A percentile compares a stretch with the other conserved stretches of the same genome.
These are phyloP conservation scores for Potentilla sterilis DNA, from an alignment of 306 rosid genomes.

Conservation along the genomic window DNA sequence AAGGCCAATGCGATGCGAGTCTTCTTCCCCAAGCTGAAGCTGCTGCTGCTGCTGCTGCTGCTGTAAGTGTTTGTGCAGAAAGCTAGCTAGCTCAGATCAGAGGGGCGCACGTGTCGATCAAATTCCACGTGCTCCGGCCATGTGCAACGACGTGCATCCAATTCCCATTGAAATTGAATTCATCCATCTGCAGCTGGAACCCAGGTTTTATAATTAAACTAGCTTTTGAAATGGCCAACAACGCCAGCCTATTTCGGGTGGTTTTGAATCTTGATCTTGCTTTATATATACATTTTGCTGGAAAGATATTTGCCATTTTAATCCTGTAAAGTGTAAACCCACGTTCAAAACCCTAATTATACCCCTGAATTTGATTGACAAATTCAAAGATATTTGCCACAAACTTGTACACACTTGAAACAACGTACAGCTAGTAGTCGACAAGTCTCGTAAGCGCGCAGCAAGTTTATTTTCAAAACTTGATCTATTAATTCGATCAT, in stretches of 20 bases:
- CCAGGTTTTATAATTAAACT: background rate
- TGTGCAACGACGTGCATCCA: slow-evolving; percentile 6
- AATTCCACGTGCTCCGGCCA: slow-evolving; percentile 6
- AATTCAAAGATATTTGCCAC: background rate
- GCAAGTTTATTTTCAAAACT: background rate
- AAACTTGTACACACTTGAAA: background rate
- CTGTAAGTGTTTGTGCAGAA: background rate
- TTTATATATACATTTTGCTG: background rate
- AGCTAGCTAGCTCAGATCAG: background rate
- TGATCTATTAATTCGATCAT: background rate
- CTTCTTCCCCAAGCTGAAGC: slow-evolving; percentile 6
- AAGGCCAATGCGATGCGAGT: slow-evolving; percentile 16
- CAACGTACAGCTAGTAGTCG: slow-evolving; percentile 1
- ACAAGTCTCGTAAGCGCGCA: background rate
- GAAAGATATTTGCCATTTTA: background rate
- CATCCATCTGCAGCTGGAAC: background rate
- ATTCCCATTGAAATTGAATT: background rate
- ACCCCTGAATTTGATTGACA: background rate
- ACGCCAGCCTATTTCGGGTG: slow-evolving; percentile 10
- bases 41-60: background rate
- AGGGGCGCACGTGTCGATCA: background rate
- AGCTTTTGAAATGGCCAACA: background rate
- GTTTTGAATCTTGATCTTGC: background rate
- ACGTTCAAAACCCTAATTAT: background rate
- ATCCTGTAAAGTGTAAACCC: slow-evolving; percentile 3